Evolutionary conservation across 2,329 filamentous ascomycete species (phyloP), one percentile per base, ranked within the genome.

Genomic region (Neophaeococcomyces aloes): DNA sequence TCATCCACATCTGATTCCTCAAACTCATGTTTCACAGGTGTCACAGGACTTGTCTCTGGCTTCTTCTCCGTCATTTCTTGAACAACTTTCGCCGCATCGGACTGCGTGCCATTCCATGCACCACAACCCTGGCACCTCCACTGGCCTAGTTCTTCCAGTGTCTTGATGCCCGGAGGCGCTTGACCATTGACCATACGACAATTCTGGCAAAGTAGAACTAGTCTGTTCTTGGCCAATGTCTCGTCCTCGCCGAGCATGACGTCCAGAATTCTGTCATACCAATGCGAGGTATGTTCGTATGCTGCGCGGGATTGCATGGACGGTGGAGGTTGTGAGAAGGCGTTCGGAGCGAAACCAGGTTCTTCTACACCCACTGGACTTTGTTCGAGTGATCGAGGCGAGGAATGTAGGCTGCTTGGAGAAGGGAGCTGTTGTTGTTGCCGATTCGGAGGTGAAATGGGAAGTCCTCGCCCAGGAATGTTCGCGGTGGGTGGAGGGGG

Each of bases 201-300:
- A 30, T 75, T 71, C 25, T 70, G 64, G 65, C 91, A 98, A 44
- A 98, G 86, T 51, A 98, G 70, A 6, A 80, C 89, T 46, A 94
- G 78, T 14, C 91, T 79, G 62, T 96, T 96, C 67, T 87, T 93
- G 2, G 89, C 78, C 10, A 84, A 79, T 3, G 85, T 93, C 64
- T 98, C 91, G 57, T 98, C 91, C 59, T 98, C 91, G 38, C 91
- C 91, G 0, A 98, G 74, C 19, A 98, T 76, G 0, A 94, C 77
- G 57, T 98, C 91, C 45, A 98, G 71, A 42, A 98, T 79, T 44
- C 89, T 79, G 61, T 98, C 91, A 64, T 96, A 98, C 91, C 91
- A 98, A 58, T 83, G 80, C 13, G 78, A 68, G 52, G 60, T 57
- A 39, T 65, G 60, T 33, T 60, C 56, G 19, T 65, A 62, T 25